A percentile compares a stretch with the other conserved stretches of the same genome.
phyloP scores from a whole-genome alignment of 768 basidiomycete genomes.

The Filobasidium floriforme region DNA sequence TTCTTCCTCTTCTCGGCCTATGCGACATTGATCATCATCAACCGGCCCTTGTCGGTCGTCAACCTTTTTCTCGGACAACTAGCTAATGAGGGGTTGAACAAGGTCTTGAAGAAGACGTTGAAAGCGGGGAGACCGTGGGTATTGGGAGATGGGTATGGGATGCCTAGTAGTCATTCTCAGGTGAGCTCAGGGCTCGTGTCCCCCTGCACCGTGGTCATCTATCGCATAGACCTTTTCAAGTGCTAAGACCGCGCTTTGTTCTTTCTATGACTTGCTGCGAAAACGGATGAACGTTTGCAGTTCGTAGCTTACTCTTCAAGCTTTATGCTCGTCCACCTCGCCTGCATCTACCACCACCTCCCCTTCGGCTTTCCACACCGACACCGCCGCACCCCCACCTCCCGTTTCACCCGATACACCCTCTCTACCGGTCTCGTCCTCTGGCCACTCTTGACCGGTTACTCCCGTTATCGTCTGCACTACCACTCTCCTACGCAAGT shows the following conservation, averaged over 20 bases:
- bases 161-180: constrained; percentile 43
- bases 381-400: constrained; percentile 7
- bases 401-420: constrained; percentile 11
- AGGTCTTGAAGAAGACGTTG: constrained; percentile 30
- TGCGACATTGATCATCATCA: constrained; percentile 38
- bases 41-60: constrained; percentile 32
- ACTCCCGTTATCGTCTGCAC: constrained; percentile 40
- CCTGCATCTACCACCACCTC: constrained; percentile 20
- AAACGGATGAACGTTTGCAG: not conserved
- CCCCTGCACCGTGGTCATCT: constrained; percentile 1
- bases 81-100: constrained; percentile 36
- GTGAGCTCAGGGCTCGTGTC: constrained; percentile 22
- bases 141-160: constrained; percentile 40
- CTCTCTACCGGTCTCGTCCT: constrained; percentile 29
- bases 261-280: not conserved
- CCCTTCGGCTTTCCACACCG: constrained; percentile 9
- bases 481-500: constrained; percentile 40
- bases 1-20: constrained; percentile 44
- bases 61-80: constrained; percentile 34
- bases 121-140: constrained; percentile 36
- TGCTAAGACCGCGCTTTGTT: not conserved
- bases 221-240: not conserved
- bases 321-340: constrained; percentile 20
- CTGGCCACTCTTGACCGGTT: constrained; percentile 38
- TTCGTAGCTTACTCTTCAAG: constrained; percentile 23